Percentiles rank a stretch among this genome's conserved stretches.
Evolutionary conservation across 768 basidiomycete genomes (phyloP).

Genomic region (Podaxis mareebaensis): DNA sequence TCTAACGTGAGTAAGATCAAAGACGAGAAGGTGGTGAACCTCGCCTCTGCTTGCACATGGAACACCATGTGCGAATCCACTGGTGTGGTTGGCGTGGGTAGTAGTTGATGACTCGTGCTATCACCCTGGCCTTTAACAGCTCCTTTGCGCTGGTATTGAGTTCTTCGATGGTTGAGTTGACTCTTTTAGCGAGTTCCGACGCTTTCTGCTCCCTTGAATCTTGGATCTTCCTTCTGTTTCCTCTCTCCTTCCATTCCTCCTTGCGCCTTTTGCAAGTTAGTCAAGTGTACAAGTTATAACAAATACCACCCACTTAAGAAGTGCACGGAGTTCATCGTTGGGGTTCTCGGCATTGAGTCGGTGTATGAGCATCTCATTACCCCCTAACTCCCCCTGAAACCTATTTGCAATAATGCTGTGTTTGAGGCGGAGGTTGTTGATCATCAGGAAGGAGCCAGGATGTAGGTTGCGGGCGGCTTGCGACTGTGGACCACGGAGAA

Average conservation of each 20-base stretch:
- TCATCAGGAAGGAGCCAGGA: slow-evolving; percentile 43
- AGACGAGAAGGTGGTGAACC: slow-evolving; percentile 17
- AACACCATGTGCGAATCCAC: slow-evolving; percentile 50
- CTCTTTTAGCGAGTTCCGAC: not conserved
- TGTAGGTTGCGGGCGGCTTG: slow-evolving; percentile 37
- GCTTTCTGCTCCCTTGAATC: not conserved
- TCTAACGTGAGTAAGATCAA: slow-evolving; percentile 2
- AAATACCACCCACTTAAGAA: slow-evolving; percentile 38
- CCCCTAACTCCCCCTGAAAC: slow-evolving; percentile 48
- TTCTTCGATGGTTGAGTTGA: slow-evolving; percentile 33
- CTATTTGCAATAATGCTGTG: slow-evolving; percentile 28
- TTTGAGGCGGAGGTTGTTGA: slow-evolving; percentile 55
- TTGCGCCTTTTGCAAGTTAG: slow-evolving; percentile 3
- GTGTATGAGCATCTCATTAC: slow-evolving; percentile 43
- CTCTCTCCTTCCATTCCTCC: not conserved
- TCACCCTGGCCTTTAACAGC: slow-evolving; percentile 41
- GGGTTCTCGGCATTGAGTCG: slow-evolving; percentile 36
- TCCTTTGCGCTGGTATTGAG: slow-evolving; percentile 31
- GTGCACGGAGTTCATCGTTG: slow-evolving; percentile 39
- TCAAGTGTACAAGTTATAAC: not conserved
- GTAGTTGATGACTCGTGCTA: slow-evolving; percentile 55
- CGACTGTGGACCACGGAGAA: slow-evolving; percentile 47
- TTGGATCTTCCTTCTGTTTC: not conserved
- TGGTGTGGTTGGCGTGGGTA: slow-evolving; percentile 51
- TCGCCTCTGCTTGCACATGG: slow-evolving; percentile 52